Conservation (phyloP, 169 alveolate species). For the Plasmodium vinckei region DNA sequence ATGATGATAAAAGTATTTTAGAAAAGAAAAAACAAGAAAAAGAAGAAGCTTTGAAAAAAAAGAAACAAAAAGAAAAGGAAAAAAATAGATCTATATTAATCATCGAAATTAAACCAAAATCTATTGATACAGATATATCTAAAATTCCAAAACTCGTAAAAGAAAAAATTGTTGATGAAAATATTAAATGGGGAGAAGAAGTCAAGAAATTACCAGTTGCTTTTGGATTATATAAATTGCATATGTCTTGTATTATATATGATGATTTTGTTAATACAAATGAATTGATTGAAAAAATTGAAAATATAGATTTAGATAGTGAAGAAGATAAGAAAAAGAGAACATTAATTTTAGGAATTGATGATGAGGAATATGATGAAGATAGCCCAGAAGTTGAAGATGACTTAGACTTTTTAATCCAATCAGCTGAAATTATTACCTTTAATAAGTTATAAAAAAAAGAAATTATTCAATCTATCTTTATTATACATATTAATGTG, state of each 20-base stretch:
- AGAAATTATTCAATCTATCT: background rate
- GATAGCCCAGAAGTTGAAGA: constrained; percentile 77
- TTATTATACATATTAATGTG: background rate
- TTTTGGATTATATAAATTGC: constrained; percentile 89
- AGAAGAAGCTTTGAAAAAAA: constrained; percentile 86
- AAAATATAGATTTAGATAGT: constrained; percentile 85
- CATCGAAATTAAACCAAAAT: constrained; percentile 88
- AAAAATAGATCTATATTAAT: constrained; percentile 87
- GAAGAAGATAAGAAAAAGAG: constrained; percentile 86
- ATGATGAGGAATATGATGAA: constrained; percentile 85
- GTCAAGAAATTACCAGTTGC: constrained; percentile 89
- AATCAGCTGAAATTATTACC: constrained; percentile 89
- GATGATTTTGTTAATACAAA: constrained; percentile 90
- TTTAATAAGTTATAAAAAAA: constrained; percentile 86
- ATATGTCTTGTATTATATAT: constrained; percentile 88
- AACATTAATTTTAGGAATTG: constrained; percentile 51
- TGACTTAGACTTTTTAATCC: constrained; percentile 86
- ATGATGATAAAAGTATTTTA: constrained; percentile 79
- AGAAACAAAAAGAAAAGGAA: constrained; percentile 83
- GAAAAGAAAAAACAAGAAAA: constrained; percentile 80
- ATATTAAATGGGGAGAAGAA: constrained; percentile 90
- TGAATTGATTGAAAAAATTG: constrained; percentile 86
- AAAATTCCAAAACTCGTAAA: constrained; percentile 85
- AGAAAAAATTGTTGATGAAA: constrained; percentile 85
- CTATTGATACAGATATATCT: constrained; percentile 85